These are phyloP conservation scores for Anthracocystis setariae DNA, from an alignment of 1,284 basidiomycete genomes.

Conservation along the genomic window DNA sequence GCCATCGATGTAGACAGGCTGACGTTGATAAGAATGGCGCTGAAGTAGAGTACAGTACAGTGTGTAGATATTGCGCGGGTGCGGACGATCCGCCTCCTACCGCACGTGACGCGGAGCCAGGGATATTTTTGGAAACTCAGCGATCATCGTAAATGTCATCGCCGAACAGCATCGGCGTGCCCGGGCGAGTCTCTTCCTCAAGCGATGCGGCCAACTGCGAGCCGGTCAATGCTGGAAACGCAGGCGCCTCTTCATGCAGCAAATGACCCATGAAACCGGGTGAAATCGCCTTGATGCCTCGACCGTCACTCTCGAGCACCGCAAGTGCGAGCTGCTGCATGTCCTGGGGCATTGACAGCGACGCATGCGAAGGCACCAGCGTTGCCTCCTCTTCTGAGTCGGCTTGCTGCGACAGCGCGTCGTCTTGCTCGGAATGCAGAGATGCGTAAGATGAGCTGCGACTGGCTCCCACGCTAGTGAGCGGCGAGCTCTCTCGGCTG, in stretches of 20 bases:
- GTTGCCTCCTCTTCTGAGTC: conserved; percentile 6
- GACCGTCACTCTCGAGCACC: conserved; percentile 12
- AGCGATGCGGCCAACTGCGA: conserved; percentile 12
- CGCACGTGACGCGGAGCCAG: no score
- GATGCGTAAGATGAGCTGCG: conserved; percentile 10
- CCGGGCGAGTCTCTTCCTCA: conserved; percentile 3
- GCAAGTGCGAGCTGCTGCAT: conserved; percentile 36
- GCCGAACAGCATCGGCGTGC: conserved; percentile 6
- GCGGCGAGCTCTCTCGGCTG: conserved; percentile 23
- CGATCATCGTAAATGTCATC: conserved; percentile 2
- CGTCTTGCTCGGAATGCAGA: conserved; percentile 2
- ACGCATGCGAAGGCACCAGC: neutral
- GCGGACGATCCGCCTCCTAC: no score
- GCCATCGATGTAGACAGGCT: neutral
- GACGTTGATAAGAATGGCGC: neutral
- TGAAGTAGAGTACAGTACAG: no score
- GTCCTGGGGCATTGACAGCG: conserved; percentile 16
- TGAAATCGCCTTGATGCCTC: conserved; percentile 1
- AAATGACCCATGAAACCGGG: neutral
- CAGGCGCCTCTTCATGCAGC: conserved; percentile 6
- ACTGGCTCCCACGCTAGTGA: conserved; percentile 14
- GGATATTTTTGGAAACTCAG: no score
- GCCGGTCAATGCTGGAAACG: conserved; percentile 8
- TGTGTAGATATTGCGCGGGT: no score
- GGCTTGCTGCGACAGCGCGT: neutral